Percentiles rank a stretch among this genome's conserved stretches.
These are phyloP conservation scores for Eucalyptus camaldulensis DNA, from an alignment of 345 rosid species.

Conservation along the genomic window DNA sequence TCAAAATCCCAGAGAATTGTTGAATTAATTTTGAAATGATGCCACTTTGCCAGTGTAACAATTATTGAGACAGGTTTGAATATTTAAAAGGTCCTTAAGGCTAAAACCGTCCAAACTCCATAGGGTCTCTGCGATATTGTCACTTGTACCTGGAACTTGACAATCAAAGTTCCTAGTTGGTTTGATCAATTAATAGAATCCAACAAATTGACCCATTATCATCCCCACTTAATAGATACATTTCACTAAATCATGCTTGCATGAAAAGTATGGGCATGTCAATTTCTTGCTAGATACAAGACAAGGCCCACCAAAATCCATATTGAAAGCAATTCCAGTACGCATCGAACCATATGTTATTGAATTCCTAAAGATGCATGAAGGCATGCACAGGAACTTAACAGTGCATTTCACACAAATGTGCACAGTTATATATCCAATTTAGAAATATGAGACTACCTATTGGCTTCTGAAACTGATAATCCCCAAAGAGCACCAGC, in stretches of 20 bases:
- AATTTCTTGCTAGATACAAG: background rate
- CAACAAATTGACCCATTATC: background rate
- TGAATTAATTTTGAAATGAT: background rate
- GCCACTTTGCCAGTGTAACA: background rate
- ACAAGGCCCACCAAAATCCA: background rate
- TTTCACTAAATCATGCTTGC: background rate
- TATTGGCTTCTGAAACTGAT: constrained; percentile 87
- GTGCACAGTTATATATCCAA: background rate
- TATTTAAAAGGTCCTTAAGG: background rate
- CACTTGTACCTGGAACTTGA: background rate
- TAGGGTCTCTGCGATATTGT: background rate
- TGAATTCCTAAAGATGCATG: background rate
- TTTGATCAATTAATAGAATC: background rate
- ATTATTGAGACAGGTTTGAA: background rate
- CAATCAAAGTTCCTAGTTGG: background rate
- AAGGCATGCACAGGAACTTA: background rate
- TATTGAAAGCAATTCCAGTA: background rate
- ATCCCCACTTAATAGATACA: background rate
- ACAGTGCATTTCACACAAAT: background rate
- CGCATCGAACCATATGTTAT: background rate
- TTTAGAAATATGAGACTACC: constrained; percentile 20
- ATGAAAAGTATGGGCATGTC: background rate
- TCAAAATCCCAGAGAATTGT: background rate
- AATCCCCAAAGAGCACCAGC: constrained; percentile 98
- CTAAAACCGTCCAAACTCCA: background rate